A percentile compares a stretch with the other conserved stretches of the same genome.
Conservation (phyloP, 305 asterid species). For the Fraxinus velutina region DNA sequence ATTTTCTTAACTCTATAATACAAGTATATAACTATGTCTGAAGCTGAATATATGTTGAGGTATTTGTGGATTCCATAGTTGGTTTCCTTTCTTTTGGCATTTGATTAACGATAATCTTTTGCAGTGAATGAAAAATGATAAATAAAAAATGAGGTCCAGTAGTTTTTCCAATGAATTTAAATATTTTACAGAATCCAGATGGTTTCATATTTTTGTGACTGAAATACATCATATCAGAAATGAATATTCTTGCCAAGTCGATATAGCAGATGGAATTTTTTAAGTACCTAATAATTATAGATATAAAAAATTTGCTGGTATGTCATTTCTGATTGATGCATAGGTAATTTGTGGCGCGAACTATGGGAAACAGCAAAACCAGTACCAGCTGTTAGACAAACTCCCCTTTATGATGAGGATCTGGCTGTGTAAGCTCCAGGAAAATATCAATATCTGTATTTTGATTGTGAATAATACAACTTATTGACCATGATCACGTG, state of each 20-base stretch:
- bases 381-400: conserved; percentile 82
- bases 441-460: not conserved
- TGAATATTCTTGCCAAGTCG: conserved; percentile 6
- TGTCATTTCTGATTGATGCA: conserved; percentile 24
- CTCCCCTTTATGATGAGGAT: conserved; percentile 95
- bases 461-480: conserved; percentile 5
- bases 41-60: not conserved
- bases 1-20: not conserved
- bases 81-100: not conserved
- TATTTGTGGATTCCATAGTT: conserved; percentile 4
- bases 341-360: conserved; percentile 98
- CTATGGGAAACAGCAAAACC: conserved; percentile 96
- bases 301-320: conserved; percentile 1
- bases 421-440: conserved; percentile 79
- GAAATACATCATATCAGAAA: not conserved
- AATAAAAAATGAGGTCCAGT: not conserved
- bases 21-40: not conserved
- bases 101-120: not conserved
- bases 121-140: not conserved
- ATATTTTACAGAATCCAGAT: not conserved
- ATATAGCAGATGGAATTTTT: conserved; percentile 4
- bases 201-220: not conserved
- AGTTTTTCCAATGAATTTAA: not conserved
- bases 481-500: conserved; percentile 20
- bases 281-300: not conserved